A percentile compares a stretch with the other conserved stretches of the same genome.
Evolutionary conservation across 306 rosid species (phyloP).

Genomic region (Myrica gale): DNA sequence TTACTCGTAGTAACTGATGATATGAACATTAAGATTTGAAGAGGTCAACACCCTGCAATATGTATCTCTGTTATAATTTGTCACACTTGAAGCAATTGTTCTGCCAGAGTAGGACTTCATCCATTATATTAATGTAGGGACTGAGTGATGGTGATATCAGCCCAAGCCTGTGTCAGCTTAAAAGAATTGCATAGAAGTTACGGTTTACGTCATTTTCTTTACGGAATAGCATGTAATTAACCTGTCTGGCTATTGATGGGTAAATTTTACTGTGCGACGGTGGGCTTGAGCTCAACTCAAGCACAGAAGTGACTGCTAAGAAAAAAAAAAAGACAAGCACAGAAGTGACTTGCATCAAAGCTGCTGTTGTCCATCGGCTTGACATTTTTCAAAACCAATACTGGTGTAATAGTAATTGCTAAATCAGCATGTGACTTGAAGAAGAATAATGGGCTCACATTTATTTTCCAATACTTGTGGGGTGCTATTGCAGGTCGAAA

Average conservation of each 20-base stretch:
- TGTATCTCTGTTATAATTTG: not conserved
- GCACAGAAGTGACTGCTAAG: not conserved
- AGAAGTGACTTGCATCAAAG: not conserved
- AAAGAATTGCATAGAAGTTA: not conserved
- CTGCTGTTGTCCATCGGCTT: not conserved
- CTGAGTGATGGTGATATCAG: not conserved
- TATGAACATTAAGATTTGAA: not conserved
- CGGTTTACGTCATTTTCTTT: not conserved
- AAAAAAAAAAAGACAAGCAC: not conserved
- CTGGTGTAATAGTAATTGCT: not conserved
- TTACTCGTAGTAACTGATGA: no score
- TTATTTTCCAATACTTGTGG: slow-evolving; percentile 24
- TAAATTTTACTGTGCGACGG: no score
- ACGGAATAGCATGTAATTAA: not conserved
- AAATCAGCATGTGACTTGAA: slow-evolving; percentile 4
- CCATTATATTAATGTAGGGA: not conserved
- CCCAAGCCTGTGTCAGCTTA: not conserved
- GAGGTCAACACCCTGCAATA: not conserved
- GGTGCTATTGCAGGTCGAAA: slow-evolving; percentile 63
- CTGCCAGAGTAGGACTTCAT: not conserved
- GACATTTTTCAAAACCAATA: not conserved
- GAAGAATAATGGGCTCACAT: not conserved
- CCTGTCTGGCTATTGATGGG: not conserved
- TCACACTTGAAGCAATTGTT: not conserved
- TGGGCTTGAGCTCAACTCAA: not conserved